phyloP scores from a whole-genome alignment of 2,329 filamentous ascomycete genomes.

The Aurifilum marmelostoma region DNA sequence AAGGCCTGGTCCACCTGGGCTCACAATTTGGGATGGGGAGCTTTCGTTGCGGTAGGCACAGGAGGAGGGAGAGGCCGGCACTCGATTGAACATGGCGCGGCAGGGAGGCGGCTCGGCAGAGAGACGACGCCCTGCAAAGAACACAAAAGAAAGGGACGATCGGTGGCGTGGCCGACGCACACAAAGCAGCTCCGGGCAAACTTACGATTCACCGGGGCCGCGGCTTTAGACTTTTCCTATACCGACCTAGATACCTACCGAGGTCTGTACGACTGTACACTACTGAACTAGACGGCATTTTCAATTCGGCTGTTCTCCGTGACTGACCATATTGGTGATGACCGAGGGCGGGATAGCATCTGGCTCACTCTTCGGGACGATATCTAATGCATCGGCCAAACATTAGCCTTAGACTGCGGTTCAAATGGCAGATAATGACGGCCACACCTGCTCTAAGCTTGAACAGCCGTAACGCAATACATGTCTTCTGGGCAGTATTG shows the following conservation, averaged over 20 bases:
- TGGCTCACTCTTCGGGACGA: not conserved
- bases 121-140: constrained; percentile 24
- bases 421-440: not conserved
- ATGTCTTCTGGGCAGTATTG: not conserved
- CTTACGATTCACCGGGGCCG: constrained; percentile 41
- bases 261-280: constrained; percentile 57
- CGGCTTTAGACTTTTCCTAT: constrained; percentile 52
- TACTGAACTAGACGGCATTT: constrained; percentile 52
- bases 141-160: constrained; percentile 15
- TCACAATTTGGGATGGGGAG: constrained; percentile 30
- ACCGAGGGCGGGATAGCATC: not conserved
- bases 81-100: constrained; percentile 27
- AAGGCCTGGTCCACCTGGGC: constrained; percentile 35
- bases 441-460: not conserved
- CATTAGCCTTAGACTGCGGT: not conserved
- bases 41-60: constrained; percentile 21
- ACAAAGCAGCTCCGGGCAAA: constrained; percentile 25
- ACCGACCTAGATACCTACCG: constrained; percentile 41
- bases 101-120: constrained; percentile 15
- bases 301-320: not conserved
- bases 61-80: constrained; percentile 28
- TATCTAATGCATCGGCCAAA: not conserved
- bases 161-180: constrained; percentile 22
- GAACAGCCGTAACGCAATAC: not conserved
- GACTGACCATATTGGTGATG: not conserved